phyloP scores from a whole-genome alignment of 192 early-diverging fungal genomes.

The Paraglomus occultum region DNA sequence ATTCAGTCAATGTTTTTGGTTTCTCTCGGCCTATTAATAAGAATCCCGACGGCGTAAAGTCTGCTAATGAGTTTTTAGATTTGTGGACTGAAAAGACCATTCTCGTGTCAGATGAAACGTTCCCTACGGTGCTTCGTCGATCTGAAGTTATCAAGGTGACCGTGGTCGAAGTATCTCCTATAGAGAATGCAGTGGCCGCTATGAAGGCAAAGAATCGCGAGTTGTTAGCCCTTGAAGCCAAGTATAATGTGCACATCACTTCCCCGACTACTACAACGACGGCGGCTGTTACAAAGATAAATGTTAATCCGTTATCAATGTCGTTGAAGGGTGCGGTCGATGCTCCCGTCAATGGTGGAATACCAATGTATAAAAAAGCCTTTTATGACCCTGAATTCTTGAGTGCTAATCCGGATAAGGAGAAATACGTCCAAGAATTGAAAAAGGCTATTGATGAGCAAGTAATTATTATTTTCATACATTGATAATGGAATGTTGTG shows the following conservation, averaged over 20 bases:
- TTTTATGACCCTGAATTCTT: slow-evolving; percentile 54
- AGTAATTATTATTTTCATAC: slow-evolving; percentile 37
- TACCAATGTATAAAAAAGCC: slow-evolving; percentile 71
- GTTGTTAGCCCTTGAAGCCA: slow-evolving; percentile 49
- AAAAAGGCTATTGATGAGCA: slow-evolving; percentile 63
- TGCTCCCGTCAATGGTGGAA: slow-evolving; percentile 81
- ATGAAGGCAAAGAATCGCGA: slow-evolving; percentile 69
- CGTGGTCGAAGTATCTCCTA: slow-evolving; percentile 63
- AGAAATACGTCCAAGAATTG: slow-evolving; percentile 45
- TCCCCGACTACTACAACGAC: neutral
- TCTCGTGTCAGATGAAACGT: slow-evolving; percentile 59
- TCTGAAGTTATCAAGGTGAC: slow-evolving; percentile 53
- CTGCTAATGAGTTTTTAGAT: slow-evolving; percentile 65
- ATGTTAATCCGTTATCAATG: slow-evolving; percentile 76
- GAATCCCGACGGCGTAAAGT: slow-evolving; percentile 37
- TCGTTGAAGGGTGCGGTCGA: slow-evolving; percentile 79
- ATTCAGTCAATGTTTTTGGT: slow-evolving; percentile 64
- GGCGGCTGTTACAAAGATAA: slow-evolving; percentile 26
- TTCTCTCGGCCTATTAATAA: slow-evolving; percentile 63
- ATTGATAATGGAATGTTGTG: neutral
- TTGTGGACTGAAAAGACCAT: slow-evolving; percentile 77
- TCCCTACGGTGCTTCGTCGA: slow-evolving; percentile 62
- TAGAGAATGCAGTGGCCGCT: slow-evolving; percentile 72
- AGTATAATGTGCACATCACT: slow-evolving; percentile 44
- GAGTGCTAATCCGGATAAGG: slow-evolving; percentile 43